These are phyloP conservation scores for Aureobasidium subglaciale DNA, from an alignment of 2,329 filamentous ascomycete species.

Conservation along the genomic window DNA sequence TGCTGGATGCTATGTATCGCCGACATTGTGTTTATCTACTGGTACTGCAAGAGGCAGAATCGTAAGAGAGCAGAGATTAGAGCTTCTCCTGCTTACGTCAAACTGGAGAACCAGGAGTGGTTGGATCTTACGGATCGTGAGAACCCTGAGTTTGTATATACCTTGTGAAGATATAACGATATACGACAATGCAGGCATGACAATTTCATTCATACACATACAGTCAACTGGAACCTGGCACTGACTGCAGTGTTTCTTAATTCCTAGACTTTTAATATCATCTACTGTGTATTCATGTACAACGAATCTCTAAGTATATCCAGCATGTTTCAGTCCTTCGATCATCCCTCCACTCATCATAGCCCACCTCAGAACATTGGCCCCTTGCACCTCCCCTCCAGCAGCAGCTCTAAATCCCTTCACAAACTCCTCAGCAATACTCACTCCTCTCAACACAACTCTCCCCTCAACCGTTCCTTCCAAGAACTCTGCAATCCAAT, in stretches of 20 bases:
- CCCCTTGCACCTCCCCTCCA: constrained; percentile 2
- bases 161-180: no score
- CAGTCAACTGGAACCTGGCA: no score
- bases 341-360: constrained; percentile 11
- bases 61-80: constrained; percentile 48
- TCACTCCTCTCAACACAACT: not conserved
- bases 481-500: not conserved
- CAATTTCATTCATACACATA: no score
- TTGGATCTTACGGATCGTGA: constrained; percentile 59
- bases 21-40: constrained; percentile 55
- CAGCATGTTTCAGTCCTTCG: not conserved
- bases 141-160: constrained; percentile 56
- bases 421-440: constrained; percentile 1
- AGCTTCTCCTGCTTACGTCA: constrained; percentile 50
- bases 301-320: no score
- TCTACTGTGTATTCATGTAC: no score
- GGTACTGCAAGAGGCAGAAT: constrained; percentile 55
- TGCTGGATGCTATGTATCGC: constrained; percentile 49
- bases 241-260: no score
- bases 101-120: constrained; percentile 60
- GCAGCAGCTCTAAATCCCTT: constrained; percentile 1
- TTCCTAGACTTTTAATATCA: no score
- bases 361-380: constrained; percentile 5
- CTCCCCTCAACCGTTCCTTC: not conserved
- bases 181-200: no score